phyloP scores from a whole-genome alignment of 257 asterid species.

The Nicotiana attenuata region DNA sequence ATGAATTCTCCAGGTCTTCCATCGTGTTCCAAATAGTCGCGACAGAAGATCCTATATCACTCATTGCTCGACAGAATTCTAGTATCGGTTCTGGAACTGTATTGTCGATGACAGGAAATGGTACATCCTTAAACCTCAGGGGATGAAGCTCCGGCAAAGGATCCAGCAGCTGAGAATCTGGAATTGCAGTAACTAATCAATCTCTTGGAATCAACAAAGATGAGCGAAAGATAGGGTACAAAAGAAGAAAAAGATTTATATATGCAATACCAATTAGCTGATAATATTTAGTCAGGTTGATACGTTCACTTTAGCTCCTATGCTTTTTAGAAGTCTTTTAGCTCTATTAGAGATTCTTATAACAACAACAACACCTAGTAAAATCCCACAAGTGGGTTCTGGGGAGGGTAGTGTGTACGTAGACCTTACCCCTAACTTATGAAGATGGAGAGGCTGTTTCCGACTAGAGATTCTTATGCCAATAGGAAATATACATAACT shows the following conservation, averaged over 20 bases:
- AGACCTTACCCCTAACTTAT: too few species aligned
- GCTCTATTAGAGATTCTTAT: neutral
- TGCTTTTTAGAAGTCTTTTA: neutral
- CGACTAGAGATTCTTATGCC: too few species aligned
- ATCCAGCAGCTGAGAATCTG: slow-evolving; percentile 31
- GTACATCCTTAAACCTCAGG: slow-evolving; percentile 24
- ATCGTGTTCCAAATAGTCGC: slow-evolving; percentile 47
- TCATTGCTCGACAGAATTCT: slow-evolving; percentile 15
- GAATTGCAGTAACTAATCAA: neutral
- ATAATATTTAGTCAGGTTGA: neutral
- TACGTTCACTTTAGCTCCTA: too few species aligned
- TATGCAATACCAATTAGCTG: neutral
- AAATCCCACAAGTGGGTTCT: too few species aligned
- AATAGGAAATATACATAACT: neutral
- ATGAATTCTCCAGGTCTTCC: slow-evolving; percentile 16
- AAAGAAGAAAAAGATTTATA: neutral
- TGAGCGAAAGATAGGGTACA: neutral
- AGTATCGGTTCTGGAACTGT: slow-evolving; percentile 12
- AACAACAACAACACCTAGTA: too few species aligned
- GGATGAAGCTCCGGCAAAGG: slow-evolving; percentile 28
- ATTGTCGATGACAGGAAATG: slow-evolving; percentile 2
- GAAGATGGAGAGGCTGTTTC: too few species aligned
- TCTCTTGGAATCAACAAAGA: neutral
- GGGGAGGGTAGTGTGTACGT: too few species aligned
- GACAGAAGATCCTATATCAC: slow-evolving; percentile 26